Conservation (phyloP, 495 filamentous ascomycete genomes). For the Podospora anserina region DNA sequence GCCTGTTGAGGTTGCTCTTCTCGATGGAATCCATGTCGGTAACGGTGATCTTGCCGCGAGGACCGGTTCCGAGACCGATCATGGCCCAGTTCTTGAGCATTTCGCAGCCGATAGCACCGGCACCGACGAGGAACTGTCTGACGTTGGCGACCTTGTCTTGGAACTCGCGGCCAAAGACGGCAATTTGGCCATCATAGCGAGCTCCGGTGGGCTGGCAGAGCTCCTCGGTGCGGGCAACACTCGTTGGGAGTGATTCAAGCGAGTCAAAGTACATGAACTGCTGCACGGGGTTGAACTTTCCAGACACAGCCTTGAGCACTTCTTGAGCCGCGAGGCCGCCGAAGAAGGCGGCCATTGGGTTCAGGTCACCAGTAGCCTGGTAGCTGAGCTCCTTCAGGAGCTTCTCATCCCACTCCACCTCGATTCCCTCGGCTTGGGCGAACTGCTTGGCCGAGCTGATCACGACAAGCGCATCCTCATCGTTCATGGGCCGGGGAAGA, state of each 20-base stretch:
- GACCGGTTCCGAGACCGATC: constrained; percentile 90
- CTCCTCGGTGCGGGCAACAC: constrained; percentile 72
- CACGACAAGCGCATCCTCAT: constrained; percentile 77
- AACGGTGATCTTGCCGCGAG: constrained; percentile 81
- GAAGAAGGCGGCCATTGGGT: constrained; percentile 90
- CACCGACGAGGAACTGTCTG: constrained; percentile 90
- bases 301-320: constrained; percentile 93
- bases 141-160: constrained; percentile 89
- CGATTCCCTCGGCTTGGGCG: constrained; percentile 64
- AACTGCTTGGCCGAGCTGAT: constrained; percentile 68
- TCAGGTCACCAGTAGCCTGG: constrained; percentile 90
- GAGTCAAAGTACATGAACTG: constrained; percentile 98
- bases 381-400: constrained; percentile 89
- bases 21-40: constrained; percentile 99
- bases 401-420: constrained; percentile 85
- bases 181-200: constrained; percentile 96
- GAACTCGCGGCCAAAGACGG: constrained; percentile 89
- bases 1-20: constrained; percentile 97
- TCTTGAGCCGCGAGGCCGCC: constrained; percentile 95
- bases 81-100: constrained; percentile 99
- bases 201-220: constrained; percentile 75
- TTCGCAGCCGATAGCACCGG: constrained; percentile 97
- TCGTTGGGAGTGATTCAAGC: constrained; percentile 83
- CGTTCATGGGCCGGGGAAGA: constrained; percentile 78
- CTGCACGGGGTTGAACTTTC: constrained; percentile 89